Base-by-base conservation (phyloP, 2,329 filamentous ascomycete species). In the Beauveria caledonica region DNA sequence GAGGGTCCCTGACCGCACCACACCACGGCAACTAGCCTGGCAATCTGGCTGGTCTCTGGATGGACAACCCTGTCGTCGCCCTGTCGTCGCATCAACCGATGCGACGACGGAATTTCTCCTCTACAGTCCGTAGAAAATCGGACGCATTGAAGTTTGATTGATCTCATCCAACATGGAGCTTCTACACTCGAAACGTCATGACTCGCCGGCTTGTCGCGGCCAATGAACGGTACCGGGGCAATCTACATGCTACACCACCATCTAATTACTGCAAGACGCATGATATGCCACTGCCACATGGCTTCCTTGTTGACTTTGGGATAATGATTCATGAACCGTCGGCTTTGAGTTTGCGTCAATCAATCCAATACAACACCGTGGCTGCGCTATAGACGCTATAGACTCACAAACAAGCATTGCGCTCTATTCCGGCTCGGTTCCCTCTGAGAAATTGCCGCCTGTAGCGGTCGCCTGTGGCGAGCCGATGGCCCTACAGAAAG, bases 1-100 rank as follows among this genome's bases (percentile, higher is more conserved):
- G 61, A 62, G 57, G 61, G 61, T 62, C 61, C 40, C 51, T 50
- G 46, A 45, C 59, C 59, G 48, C 56, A 45, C 55, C 33, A n/a
- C n/a, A n/a, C n/a, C n/a, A n/a, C n/a, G n/a, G n/a, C n/a, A n/a
- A n/a, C n/a, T n/a, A n/a, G n/a, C n/a, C n/a, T n/a, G n/a, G n/a
- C n/a, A n/a, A n/a, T n/a, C n/a, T n/a, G n/a, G n/a, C n/a, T 15
- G 15, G 21, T 3, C 44, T 46, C 33, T 3, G 13, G 33, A 13
- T 11, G 5, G 33, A 36, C 5, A 46, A 42, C 21, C 44, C 23
- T 42, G 13, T 29, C 51, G 13, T 36, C 15, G 11, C n/a, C n/a
- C n/a, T n/a, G n/a, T n/a, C n/a, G n/a, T n/a, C n/a, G 33, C 33
- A 36, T 36, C 36, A 54, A 17, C 23, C 21, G 27, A 52, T 13